Percentiles rank a stretch among this genome's conserved stretches.
Evolutionary conservation across 2,329 filamentous ascomycete genomes (phyloP).

Genomic region (Trichoderma citrinoviride): DNA sequence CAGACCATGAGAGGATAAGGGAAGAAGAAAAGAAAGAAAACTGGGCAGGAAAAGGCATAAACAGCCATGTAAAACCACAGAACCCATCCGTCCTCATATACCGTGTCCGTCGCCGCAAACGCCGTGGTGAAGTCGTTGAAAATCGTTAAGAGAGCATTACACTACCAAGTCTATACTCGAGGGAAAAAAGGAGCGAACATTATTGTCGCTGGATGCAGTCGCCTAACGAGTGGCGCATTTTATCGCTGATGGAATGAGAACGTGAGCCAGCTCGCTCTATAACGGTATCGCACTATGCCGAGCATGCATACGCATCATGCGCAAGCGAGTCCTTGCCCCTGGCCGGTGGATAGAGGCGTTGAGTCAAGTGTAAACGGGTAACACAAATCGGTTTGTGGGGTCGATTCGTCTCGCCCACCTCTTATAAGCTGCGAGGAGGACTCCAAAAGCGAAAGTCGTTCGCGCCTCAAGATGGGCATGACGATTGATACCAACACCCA

Average conservation of each 20-base stretch:
- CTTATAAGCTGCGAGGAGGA: too few relatives aligned
- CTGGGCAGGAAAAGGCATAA: background rate
- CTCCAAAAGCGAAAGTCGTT: too few relatives aligned
- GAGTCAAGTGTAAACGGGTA: background rate
- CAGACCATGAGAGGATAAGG: background rate
- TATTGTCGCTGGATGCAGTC: background rate
- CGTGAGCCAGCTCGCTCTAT: background rate
- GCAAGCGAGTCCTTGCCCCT: background rate
- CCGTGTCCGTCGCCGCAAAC: constrained; percentile 9
- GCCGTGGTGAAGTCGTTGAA: constrained; percentile 13
- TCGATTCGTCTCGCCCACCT: too few relatives aligned
- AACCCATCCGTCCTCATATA: constrained; percentile 1
- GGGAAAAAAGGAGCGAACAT: background rate
- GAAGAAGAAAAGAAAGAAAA: background rate
- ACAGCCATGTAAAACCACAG: constrained; percentile 2
- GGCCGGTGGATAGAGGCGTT: background rate
- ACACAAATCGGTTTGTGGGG: too few relatives aligned
- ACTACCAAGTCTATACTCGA: constrained; percentile 6
- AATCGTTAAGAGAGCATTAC: constrained; percentile 8
- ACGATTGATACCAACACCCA: background rate
- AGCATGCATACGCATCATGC: background rate
- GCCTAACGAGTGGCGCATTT: background rate
- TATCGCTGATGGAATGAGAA: background rate
- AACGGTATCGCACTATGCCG: background rate
- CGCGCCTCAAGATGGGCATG: too few relatives aligned